Evolutionary conservation across 2,329 filamentous ascomycete genomes (phyloP).

Genomic region (Alternaria hordeiaustralica): DNA sequence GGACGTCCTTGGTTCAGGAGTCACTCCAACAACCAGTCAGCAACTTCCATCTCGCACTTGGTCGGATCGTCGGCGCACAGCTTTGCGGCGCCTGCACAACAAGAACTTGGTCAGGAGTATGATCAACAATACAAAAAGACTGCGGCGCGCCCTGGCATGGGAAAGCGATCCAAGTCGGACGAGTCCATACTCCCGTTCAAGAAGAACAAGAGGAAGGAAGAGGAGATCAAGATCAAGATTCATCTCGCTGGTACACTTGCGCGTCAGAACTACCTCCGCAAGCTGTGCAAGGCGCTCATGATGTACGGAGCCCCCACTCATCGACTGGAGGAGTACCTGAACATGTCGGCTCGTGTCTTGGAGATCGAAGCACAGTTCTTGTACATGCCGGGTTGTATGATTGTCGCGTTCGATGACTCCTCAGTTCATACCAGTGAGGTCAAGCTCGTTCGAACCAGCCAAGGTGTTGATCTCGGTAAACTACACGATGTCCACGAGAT

Average conservation of each 20-base stretch:
- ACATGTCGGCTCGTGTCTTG: constrained; percentile 85
- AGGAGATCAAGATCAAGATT: constrained; percentile 65
- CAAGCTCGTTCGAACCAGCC: constrained; percentile 71
- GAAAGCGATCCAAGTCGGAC: constrained; percentile 46
- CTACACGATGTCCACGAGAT: constrained; percentile 76
- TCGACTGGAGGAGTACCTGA: constrained; percentile 89
- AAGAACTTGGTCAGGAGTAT: constrained; percentile 52
- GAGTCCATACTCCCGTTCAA: constrained; percentile 48
- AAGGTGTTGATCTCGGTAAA: constrained; percentile 76
- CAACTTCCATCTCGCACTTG: constrained; percentile 52
- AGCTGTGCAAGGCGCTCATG: constrained; percentile 87
- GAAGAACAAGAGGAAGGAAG: constrained; percentile 49
- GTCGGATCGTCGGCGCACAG: constrained; percentile 53
- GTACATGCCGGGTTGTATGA: constrained; percentile 92
- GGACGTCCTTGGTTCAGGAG: constrained; percentile 48
- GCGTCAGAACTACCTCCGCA: constrained; percentile 82
- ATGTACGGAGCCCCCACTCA: constrained; percentile 89
- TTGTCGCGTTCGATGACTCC: constrained; percentile 83
- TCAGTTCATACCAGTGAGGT: constrained; percentile 80
- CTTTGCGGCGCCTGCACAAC: constrained; percentile 51
- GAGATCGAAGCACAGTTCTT: constrained; percentile 89
- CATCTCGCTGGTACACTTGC: constrained; percentile 74
- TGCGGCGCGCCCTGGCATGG: constrained; percentile 40
- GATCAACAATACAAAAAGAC: constrained; percentile 49
- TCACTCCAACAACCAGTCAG: constrained; percentile 45